Evolutionary conservation across 352 stramenopile genomes (phyloP).

Genomic region (Globisporangium mamillatum): DNA sequence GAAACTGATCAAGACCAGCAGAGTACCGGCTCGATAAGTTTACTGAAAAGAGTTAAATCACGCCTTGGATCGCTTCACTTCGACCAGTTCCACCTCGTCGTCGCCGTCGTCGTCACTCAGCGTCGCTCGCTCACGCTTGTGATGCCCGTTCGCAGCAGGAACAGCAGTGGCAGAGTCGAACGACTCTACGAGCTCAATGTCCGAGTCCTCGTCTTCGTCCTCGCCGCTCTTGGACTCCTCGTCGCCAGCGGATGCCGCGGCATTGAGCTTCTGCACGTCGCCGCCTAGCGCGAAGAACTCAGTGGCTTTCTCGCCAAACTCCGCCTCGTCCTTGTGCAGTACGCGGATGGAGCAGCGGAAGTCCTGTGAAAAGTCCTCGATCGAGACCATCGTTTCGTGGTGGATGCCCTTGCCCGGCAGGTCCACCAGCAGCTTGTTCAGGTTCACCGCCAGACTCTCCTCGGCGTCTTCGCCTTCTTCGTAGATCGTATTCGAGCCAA

Average conservation of each 20-base stretch:
- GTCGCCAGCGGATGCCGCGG: slow-evolving; percentile 13
- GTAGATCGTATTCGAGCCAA: slow-evolving; percentile 90
- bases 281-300: slow-evolving; percentile 77
- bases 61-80: slow-evolving; percentile 18
- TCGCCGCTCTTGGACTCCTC: slow-evolving; percentile 35
- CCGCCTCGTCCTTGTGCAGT: slow-evolving; percentile 55
- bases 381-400: slow-evolving; percentile 89
- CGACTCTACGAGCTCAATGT: slow-evolving; percentile 33
- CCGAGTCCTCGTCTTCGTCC: slow-evolving; percentile 25
- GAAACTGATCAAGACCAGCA: slow-evolving; percentile 8
- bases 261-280: slow-evolving; percentile 58
- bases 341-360: slow-evolving; percentile 86
- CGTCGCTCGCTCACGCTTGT: slow-evolving; percentile 11
- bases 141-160: background rate
- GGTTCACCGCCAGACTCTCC: slow-evolving; percentile 77
- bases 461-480: slow-evolving; percentile 94
- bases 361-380: slow-evolving; percentile 97
- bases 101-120: slow-evolving; percentile 6
- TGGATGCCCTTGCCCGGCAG: slow-evolving; percentile 91
- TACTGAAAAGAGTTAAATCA: slow-evolving; percentile 6
- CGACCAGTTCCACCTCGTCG: slow-evolving; percentile 14
- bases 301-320: slow-evolving; percentile 66
- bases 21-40: background rate
- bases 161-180: background rate
- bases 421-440: slow-evolving; percentile 85